Base-by-base conservation (phyloP, 2,329 filamentous ascomycete species). In the Onygenales sp. region DNA sequence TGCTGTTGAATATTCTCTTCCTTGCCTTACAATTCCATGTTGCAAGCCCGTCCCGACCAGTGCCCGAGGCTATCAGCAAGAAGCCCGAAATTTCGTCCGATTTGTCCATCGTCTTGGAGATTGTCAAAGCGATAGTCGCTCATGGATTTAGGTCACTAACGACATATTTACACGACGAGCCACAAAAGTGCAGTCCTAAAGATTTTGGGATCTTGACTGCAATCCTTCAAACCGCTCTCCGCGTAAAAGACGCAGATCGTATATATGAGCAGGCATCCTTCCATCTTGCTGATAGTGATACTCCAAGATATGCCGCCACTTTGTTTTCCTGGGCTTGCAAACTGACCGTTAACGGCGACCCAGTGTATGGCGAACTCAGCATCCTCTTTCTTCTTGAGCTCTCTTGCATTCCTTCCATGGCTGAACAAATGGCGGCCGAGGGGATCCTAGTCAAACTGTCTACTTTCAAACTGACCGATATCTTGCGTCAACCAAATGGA, bases 241-340 rank as follows among this genome's bases (percentile, higher is more conserved):
- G 84, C 57, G 80, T 95, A 33, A 88, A 89, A 0, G 84, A 85
- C 47, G 84, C 89, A 55, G 82, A 87, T 52, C 80, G 87, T 59
- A 81, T 83, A 48, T 83, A 87, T 57, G 77, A 80, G 11, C 85
- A 89, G 60, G 80, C 92, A 39, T 77, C 89, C 1, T 81, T 82
- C 46, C 84, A 90, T 65, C 75, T 85, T 52, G 71, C 78, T n/a
- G 77, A 80, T 56, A 78, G 77, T 53, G 84, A 87, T 58, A 85
- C 85, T 1, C 79, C 89, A 45, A 87, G 92, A 62, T 87, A 90
- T 56, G 91, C 90, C 0, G 84, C 86, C 5, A 89, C 87, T 36
- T 78, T 98, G 5, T 97, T 92, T 70, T 95, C 90, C 0, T 98
- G 93, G 93, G 83, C 92, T 3, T 90, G 97, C 68, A 83, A 85